phyloP scores from a whole-genome alignment of 2,329 filamentous ascomycete genomes.

The Ophiostoma tasmaniense region DNA sequence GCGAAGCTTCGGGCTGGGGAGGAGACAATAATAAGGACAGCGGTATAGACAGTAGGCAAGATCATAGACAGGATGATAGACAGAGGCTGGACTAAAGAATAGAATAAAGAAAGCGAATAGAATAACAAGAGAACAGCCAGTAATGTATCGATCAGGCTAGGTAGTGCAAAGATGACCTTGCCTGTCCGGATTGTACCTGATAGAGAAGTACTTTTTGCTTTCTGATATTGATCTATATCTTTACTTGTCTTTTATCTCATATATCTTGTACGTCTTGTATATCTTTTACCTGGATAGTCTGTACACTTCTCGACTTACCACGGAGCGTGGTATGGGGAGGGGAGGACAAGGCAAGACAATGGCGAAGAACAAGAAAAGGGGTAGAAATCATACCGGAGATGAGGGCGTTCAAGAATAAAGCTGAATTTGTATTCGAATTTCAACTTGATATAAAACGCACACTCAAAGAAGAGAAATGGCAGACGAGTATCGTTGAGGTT shows the following conservation, averaged over 20 bases:
- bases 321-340: not conserved
- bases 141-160: not conserved
- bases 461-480: not conserved
- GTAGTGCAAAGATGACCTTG: not conserved
- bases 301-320: not conserved
- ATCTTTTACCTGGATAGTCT: not conserved
- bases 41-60: not conserved
- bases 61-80: not conserved
- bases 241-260: not conserved
- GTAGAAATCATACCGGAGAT: conserved; percentile 1
- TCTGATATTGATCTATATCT: not conserved
- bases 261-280: not conserved
- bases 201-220: not conserved
- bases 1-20: not conserved
- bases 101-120: not conserved
- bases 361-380: not conserved
- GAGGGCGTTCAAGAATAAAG: not conserved
- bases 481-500: not conserved
- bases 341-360: conserved; percentile 8
- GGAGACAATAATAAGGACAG: not conserved
- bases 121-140: not conserved
- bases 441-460: not conserved
- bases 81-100: not conserved
- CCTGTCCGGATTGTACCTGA: not conserved
- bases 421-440: no score